phyloP scores from a whole-genome alignment of 176 grass and related monocot species.

The Canna indica region DNA sequence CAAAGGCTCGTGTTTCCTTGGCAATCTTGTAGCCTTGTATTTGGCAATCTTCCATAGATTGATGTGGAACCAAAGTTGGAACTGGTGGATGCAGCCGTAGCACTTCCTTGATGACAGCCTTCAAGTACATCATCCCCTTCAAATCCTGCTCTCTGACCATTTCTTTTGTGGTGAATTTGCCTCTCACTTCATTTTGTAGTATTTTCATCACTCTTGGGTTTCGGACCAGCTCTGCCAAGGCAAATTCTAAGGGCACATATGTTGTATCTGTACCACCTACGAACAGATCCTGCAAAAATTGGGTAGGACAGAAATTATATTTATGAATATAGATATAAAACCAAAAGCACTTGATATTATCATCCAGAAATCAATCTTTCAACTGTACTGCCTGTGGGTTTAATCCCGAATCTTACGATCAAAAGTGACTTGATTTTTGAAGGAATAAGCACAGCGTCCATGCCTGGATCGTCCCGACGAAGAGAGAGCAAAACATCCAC shows the following conservation, averaged over 20 bases:
- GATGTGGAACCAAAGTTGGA: slow-evolving; percentile 31
- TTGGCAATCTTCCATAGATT: slow-evolving; percentile 23
- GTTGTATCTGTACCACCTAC: slow-evolving; percentile 10
- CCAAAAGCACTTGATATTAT: not conserved
- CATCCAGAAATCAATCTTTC: too few species aligned
- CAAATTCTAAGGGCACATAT: slow-evolving; percentile 8
- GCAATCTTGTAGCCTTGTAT: slow-evolving; percentile 13
- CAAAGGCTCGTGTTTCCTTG: slow-evolving; percentile 19
- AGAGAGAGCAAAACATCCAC: slow-evolving; percentile 3
- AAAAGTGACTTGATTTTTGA: not conserved
- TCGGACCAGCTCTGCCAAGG: slow-evolving; percentile 20
- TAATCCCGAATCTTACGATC: not conserved
- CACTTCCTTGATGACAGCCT: slow-evolving; percentile 32
- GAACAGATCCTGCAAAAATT: slow-evolving; percentile 27
- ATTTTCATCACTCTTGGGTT: slow-evolving; percentile 17
- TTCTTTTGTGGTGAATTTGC: not conserved
- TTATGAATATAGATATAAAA: too few species aligned
- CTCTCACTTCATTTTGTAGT: slow-evolving; percentile 35
- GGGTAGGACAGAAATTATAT: too few species aligned
- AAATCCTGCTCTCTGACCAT: slow-evolving; percentile 27
- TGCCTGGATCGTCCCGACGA: not conserved
- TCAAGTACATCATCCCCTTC: slow-evolving; percentile 13
- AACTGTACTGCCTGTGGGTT: too few species aligned
- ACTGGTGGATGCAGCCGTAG: slow-evolving; percentile 39
- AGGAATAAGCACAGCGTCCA: not conserved